These are phyloP conservation scores for Colletotrichum truncatum DNA, from an alignment of 2,329 filamentous ascomycete genomes.

Conservation along the genomic window DNA sequence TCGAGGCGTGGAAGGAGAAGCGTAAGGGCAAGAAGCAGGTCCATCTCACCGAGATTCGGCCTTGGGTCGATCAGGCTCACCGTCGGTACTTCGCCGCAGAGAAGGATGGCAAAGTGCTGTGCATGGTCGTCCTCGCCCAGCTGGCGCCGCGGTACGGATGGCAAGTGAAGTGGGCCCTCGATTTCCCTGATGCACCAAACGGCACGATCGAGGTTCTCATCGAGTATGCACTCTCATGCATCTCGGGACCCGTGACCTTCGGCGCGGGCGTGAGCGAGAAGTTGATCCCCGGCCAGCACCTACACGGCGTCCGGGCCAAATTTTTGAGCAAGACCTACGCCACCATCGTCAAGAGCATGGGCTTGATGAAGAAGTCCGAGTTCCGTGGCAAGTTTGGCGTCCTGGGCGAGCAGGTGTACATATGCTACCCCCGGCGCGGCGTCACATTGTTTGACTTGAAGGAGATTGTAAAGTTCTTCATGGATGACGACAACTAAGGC, in stretches of 20 bases:
- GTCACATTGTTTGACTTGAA: slow-evolving; percentile 83
- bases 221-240: slow-evolving; percentile 68
- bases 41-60: slow-evolving; percentile 88
- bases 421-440: slow-evolving; percentile 89
- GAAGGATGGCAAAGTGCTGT: slow-evolving; percentile 76
- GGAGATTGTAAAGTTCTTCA: slow-evolving; percentile 91
- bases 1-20: slow-evolving; percentile 81
- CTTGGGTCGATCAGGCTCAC: slow-evolving; percentile 86
- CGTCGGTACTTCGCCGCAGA: slow-evolving; percentile 87
- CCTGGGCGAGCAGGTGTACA: slow-evolving; percentile 84
- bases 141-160: slow-evolving; percentile 84
- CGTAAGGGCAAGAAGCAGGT: slow-evolving; percentile 85
- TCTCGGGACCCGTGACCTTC: slow-evolving; percentile 77
- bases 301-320: slow-evolving; percentile 82
- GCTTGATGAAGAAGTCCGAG: slow-evolving; percentile 84
- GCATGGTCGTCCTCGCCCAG: slow-evolving; percentile 84
- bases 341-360: slow-evolving; percentile 82
- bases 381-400: slow-evolving; percentile 93
- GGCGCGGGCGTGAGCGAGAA: slow-evolving; percentile 82
- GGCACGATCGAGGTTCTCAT: slow-evolving; percentile 89
- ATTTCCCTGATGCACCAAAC: slow-evolving; percentile 87
- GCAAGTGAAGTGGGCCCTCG: slow-evolving; percentile 96
- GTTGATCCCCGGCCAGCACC: slow-evolving; percentile 81
- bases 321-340: slow-evolving; percentile 86
- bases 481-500: slow-evolving; percentile 64